Base-by-base conservation (phyloP, 495 filamentous ascomycete genomes). In the Aspergillus campestris region DNA sequence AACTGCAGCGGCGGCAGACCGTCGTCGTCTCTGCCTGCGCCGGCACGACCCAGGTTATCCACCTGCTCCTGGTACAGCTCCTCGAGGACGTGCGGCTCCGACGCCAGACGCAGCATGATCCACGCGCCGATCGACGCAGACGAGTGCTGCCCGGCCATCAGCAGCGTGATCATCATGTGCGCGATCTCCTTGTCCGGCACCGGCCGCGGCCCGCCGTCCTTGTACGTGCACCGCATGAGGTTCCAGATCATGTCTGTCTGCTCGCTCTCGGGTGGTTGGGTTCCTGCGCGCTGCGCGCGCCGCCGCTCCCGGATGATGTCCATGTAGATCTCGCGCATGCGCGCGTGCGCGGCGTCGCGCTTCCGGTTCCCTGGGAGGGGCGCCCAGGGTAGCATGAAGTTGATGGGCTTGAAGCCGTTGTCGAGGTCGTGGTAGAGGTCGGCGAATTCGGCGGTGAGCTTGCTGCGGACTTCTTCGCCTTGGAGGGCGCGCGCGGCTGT, bases 131-230 rank as follows among this genome's bases (percentile, higher is more conserved):
- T 87, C 6, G 86, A 84, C 34, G 87, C 87, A 3, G 86, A 89
- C 1, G 86, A 89, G 70, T 94, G 87, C 58, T 94, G 87, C 45
- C 87, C 87, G 29, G 85, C 87, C 87, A 94, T 90, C 7, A 94
- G 71, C 18, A 94, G 76, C 0, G 87, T 86, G 58, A 94, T 94
- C 83, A 94, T 89, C 79, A 94, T 89, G 59, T 91, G 87, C 6
- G 87, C 87, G 32, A 91, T 77, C 52, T 94, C 86, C 49, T 82
- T 75, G 59, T 94, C 87, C 8, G 87, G 82, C 6, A 91, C 70
- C 6, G 65, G 62, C 18, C 18, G 18, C 27, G 64, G 71, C 44
- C 84, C 86, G 54, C 84, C 86, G 54, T 86, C 72, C 64, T 88
- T 88, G 75, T 94, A 94, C 2, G 64, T 69, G 46, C 82, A 80